Evolutionary conservation across 2,329 filamentous ascomycete species (phyloP), one percentile per base, ranked within the genome.

Genomic region (Pseudofabraea citricarpa): DNA sequence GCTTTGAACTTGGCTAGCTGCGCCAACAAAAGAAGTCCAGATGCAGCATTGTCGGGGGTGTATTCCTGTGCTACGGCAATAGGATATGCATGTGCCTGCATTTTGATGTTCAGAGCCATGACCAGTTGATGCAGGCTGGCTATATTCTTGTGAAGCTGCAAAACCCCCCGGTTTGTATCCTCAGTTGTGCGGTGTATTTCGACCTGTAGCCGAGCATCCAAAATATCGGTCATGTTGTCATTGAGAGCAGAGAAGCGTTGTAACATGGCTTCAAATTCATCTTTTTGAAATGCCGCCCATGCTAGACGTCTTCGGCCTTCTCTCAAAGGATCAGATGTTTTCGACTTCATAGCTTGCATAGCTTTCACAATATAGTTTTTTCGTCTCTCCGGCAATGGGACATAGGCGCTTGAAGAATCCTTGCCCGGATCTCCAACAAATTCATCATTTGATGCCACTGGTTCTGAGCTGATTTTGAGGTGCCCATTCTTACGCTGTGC

Each of bases 1-100:
- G 71, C 71, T 49, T 74, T 74, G 62, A 74, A 74, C 48, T 70
- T 72, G 52, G 71, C 70, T 6, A 74, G 53, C 44, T 68, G 65
- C 2, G 67, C 61, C 2, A 74, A 53, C 21, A 70, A 63, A 37
- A 62, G 59, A 6, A 72, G 56, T 1, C 63, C 64, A 18, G 67
- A 62, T 12, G 64, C 63, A 31, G 71, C 68, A 35, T 39, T 46
- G 16, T 58, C 57, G 5, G 61, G 61, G 8, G 54, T 38, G 6
- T 55, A 49, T 16, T 45, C 39, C 2, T 48, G 32, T 4, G 50
- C 29, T 16, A 38, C 24, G 15, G 46, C 36, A 4, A 44, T 33
- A 2, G 43, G 39, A 29, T 45, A 45, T 12, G 45, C 51, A 13
- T 50, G 50, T 6, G 58, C 54, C 29, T 69, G 66, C 5, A 72